Conservation (phyloP, 257 asterid genomes). For the Solanum pimpinellifolium region DNA sequence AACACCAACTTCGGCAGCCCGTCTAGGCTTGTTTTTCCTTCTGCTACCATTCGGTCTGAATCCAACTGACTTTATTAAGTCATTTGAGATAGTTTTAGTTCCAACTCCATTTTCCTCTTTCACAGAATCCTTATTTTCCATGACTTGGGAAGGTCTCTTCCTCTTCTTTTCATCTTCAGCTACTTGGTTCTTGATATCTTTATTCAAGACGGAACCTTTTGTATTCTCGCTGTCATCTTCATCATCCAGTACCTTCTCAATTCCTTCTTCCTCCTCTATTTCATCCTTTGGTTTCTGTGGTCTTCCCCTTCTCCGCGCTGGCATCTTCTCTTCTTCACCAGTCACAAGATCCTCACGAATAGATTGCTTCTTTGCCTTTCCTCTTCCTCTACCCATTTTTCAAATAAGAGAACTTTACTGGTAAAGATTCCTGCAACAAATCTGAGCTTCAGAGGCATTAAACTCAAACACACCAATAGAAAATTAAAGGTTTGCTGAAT, state of each 20-base stretch:
- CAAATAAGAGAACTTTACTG: neutral
- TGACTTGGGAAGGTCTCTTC: constrained; percentile 37
- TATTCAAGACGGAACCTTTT: constrained; percentile 14
- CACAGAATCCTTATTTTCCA: constrained; percentile 34
- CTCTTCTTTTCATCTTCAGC: constrained; percentile 52
- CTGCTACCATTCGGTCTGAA: constrained; percentile 61
- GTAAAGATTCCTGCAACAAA: constrained; percentile 21
- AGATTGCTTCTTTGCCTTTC: constrained; percentile 59
- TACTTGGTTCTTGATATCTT: constrained; percentile 29
- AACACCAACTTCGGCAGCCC: constrained; percentile 92
- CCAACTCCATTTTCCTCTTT: constrained; percentile 41
- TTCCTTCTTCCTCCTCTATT: constrained; percentile 39
- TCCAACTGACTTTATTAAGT: constrained; percentile 42
- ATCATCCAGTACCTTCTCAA: constrained; percentile 37
- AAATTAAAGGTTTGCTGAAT: neutral
- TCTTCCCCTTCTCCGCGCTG: constrained; percentile 65
- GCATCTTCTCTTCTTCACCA: constrained; percentile 72
- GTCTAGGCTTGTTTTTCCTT: constrained; percentile 81
- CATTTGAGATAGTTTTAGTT: constrained; percentile 21
- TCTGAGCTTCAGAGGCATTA: neutral
- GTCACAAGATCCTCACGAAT: constrained; percentile 43
- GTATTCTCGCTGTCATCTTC: constrained; percentile 33
- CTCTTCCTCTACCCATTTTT: constrained; percentile 78
- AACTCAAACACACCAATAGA: neutral
- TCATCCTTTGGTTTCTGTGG: constrained; percentile 51